Base-by-base conservation (phyloP, 805 yeast species). In the Tetrapisispora iriomotensis region DNA sequence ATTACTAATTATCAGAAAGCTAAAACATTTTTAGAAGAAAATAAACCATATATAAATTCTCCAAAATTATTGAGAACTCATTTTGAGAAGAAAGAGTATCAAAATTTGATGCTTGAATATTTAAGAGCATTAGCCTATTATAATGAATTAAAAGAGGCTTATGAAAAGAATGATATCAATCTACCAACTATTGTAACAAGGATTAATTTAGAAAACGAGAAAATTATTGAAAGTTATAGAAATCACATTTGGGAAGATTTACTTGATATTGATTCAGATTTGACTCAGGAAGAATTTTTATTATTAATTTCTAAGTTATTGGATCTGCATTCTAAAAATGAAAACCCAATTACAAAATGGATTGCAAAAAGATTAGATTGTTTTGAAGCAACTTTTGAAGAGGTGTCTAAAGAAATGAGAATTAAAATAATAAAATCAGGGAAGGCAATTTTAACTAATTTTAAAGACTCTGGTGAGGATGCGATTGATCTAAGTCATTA, bases 341-440 rank as follows among this genome's bases (percentile, higher is more conserved):
- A 74, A 40, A 79, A 76, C 52, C 90, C 90, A 5, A 72, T 81
- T 6, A 54, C 68, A 18, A 75, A 71, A 38, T 82, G 86, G 77
- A 68, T 82, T 22, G 62, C 69, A 30, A 59, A 71, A 15, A 79
- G 72, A 49, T 66, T 68, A 34, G 61, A 63, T 19, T 54, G 54
- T 15, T 65, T 75, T 42, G 54, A 60, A 7, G 45, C 50, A 2
- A 59, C 62, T 37, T 58, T 75, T 23, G 60, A 61, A 18, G 66
- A 68, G 17, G 64, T 64, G 4, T 70, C 71, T 21, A 59, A 58
- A 15, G 68, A 67, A 36, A 64, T 67, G 43, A 53, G 64, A 26
- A 58, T 54, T 13, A 65, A 69, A 44, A 61, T 72, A 19, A 45
- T 64, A 7, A 56, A 61, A 31, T 54, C 68, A 2, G 70, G 70